A percentile compares a stretch with the other conserved stretches of the same genome.
Conservation (phyloP, 306 rosid genomes). For the Sophora flavescens region DNA sequence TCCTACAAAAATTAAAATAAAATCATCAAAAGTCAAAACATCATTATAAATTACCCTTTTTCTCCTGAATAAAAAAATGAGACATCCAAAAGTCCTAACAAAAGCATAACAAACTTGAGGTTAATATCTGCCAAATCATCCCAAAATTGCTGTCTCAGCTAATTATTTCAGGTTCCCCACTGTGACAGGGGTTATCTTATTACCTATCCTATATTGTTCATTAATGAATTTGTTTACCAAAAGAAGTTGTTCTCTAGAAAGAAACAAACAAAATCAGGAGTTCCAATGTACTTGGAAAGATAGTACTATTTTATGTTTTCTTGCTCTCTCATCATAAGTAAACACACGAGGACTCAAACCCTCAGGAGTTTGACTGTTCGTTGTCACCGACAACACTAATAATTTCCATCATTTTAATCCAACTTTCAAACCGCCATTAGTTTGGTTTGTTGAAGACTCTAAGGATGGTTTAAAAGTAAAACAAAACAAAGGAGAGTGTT, state of each 20-base stretch:
- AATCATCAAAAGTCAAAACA: too few relatives aligned
- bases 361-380: neutral
- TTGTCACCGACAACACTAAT: neutral
- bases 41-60: too few relatives aligned
- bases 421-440: too few relatives aligned
- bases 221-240: neutral
- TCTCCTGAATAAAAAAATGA: too few relatives aligned
- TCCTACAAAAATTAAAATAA: too few relatives aligned
- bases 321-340: neutral
- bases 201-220: neutral
- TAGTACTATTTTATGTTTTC: neutral
- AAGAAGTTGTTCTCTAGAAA: neutral
- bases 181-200: slow-evolving; percentile 18
- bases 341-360: neutral
- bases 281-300: neutral
- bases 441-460: neutral
- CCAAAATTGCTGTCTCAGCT: neutral
- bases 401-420: neutral
- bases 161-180: neutral
- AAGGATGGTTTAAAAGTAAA: neutral
- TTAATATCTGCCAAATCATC: neutral
- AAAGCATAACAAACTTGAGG: neutral
- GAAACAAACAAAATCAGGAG: neutral
- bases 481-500: too few relatives aligned
- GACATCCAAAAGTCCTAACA: too few relatives aligned